Evolutionary conservation across 495 filamentous ascomycete species (phyloP), one percentile per base, ranked within the genome.

Genomic region (Penicillium paxilli): DNA sequence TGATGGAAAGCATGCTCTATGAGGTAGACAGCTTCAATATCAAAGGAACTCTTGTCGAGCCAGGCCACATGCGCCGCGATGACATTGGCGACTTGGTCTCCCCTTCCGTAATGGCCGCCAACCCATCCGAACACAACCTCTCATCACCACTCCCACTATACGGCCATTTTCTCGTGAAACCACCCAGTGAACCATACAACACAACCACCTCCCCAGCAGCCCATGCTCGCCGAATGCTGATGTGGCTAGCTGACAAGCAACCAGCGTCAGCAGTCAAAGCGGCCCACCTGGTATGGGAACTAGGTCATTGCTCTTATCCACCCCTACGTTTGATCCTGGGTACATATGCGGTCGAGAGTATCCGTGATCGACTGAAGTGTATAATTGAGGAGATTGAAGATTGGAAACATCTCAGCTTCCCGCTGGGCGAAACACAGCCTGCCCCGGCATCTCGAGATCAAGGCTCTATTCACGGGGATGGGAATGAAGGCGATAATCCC

Each of bases 301-400:
- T 98, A 33, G 94, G 86, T 0, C 94, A 98, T 73, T 98, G 94
- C 70, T 83, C 81, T 14, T 95, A 91, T 63, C 94, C 94, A 44
- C 94, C 94, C 0, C 63, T 98, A 51, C 69, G 94, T 21, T 70
- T 98, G 56, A 77, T 97, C 49, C 65, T 98, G 50, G 94, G 94
- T 0, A 92, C 87, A 37, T 97, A 95, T 72, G 94, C 94, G 1
- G 91, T 98, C 26, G 93, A 98, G 73, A 96, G 91, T 64, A 91
- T 97, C 51, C 77, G 94, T 20, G 94, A 98, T 73, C 78, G 93
- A 24, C 64, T 98, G 56, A 80, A 91, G 59, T 90, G 87, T 54
- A 87, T 96, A 33, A 98, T 91, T 37, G 94, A 98, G 70, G 94
- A 98, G 78, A 85, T 95, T 62, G 90, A 94, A 73, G 90, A 94